These are phyloP conservation scores for Penicillium palitans DNA, from an alignment of 2,329 filamentous ascomycete species.

Conservation along the genomic window DNA sequence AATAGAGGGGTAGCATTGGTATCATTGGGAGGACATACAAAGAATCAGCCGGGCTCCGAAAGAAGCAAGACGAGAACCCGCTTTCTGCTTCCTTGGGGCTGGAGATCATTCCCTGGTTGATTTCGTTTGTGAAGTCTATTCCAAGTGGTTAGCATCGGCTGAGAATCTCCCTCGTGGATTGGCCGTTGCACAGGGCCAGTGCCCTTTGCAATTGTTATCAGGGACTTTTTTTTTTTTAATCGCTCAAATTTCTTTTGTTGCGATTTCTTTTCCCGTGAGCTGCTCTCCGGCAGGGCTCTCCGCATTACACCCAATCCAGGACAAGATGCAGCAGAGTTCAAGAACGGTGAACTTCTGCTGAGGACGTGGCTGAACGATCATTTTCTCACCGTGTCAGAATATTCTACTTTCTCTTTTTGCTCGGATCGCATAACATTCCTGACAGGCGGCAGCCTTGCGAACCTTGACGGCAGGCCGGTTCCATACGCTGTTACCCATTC, in stretches of 20 bases:
- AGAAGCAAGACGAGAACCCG: slow-evolving; percentile 21
- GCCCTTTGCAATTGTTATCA: slow-evolving; percentile 28
- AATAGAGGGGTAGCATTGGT: slow-evolving; percentile 32
- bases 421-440: slow-evolving; percentile 34
- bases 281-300: slow-evolving; percentile 45
- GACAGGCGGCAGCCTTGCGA: slow-evolving; percentile 25
- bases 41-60: slow-evolving; percentile 21
- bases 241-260: slow-evolving; percentile 19
- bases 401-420: slow-evolving; percentile 32
- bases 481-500: slow-evolving; percentile 33
- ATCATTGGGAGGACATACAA: slow-evolving; percentile 20
- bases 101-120: slow-evolving; percentile 23
- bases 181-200: slow-evolving; percentile 25
- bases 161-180: slow-evolving; percentile 15
- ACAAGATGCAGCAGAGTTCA: slow-evolving; percentile 49
- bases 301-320: slow-evolving; percentile 41
- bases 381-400: slow-evolving; percentile 32
- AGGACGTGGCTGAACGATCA: slow-evolving; percentile 41
- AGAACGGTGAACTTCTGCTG: slow-evolving; percentile 41
- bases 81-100: slow-evolving; percentile 19
- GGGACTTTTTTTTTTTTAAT: slow-evolving; percentile 15
- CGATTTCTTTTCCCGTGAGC: slow-evolving; percentile 31
- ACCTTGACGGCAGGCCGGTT: slow-evolving; percentile 32
- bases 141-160: slow-evolving; percentile 20
- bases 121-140: slow-evolving; percentile 24